Percentiles rank a stretch among this genome's conserved stretches.
These are phyloP conservation scores for Arthrobotrys conoides DNA, from an alignment of 2,329 filamentous ascomycete genomes.

Conservation along the genomic window DNA sequence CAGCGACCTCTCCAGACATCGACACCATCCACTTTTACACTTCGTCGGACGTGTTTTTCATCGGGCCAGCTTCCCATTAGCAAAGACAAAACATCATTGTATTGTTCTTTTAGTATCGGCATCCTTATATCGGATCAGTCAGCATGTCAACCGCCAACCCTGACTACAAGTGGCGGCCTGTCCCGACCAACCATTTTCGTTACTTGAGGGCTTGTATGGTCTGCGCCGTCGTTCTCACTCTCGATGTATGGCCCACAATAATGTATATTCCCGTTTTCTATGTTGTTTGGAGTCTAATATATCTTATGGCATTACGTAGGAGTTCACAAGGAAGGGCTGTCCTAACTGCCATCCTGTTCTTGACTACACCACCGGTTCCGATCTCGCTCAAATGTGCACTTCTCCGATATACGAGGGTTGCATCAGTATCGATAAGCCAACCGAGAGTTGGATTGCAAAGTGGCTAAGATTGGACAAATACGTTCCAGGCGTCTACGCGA, in stretches of 20 bases:
- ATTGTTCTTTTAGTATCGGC: neutral
- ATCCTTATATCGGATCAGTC: neutral
- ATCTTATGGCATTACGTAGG: constrained; percentile 69
- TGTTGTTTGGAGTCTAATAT: constrained; percentile 10
- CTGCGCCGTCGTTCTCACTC: constrained; percentile 92
- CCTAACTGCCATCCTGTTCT: constrained; percentile 97
- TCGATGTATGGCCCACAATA: constrained; percentile 72
- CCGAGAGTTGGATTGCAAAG: constrained; percentile 91
- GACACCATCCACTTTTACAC: neutral
- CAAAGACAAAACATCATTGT: neutral
- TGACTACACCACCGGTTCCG: constrained; percentile 79
- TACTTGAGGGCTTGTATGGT: constrained; percentile 98
- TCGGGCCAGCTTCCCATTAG: neutral
- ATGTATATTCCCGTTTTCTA: neutral
- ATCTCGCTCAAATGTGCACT: constrained; percentile 91
- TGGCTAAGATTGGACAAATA: constrained; percentile 94
- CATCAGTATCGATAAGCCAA: constrained; percentile 86
- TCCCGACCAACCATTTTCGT: constrained; percentile 79
- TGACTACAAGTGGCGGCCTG: constrained; percentile 62
- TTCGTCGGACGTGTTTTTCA: constrained; percentile 9
- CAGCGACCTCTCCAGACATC: constrained; percentile 8
- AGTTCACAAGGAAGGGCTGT: constrained; percentile 88
- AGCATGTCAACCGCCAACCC: constrained; percentile 49
- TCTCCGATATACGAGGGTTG: constrained; percentile 96
- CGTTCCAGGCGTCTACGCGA: constrained; percentile 89